Percentiles rank a stretch among this genome's conserved stretches.
These are phyloP conservation scores for Blumeria hordei DNA, from an alignment of 2,329 filamentous ascomycete genomes.

Conservation along the genomic window DNA sequence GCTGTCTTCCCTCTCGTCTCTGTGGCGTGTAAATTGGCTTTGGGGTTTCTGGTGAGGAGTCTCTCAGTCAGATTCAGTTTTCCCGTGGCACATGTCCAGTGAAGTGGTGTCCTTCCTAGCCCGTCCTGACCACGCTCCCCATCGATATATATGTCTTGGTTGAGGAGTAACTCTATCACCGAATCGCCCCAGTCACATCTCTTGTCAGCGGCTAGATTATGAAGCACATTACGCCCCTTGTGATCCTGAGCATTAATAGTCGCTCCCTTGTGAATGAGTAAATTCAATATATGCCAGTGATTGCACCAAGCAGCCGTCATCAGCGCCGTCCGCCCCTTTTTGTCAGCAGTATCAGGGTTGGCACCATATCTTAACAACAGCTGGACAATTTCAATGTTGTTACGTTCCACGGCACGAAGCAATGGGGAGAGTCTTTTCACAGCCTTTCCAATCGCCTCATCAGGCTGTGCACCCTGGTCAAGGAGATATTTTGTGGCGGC, in stretches of 20 bases:
- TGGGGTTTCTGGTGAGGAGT: conserved; percentile 5
- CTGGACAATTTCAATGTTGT: conserved; percentile 9
- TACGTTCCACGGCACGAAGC: conserved; percentile 8
- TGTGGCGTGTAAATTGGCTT: no score
- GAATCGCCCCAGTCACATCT: conserved; percentile 9
- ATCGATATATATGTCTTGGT: conserved; percentile 7
- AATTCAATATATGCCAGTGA: conserved; percentile 9
- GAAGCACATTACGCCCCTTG: neutral
- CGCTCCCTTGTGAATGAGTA: conserved; percentile 5
- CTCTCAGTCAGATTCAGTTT: conserved; percentile 8
- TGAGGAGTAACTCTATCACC: conserved; percentile 9
- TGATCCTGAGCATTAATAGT: neutral
- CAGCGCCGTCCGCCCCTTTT: conserved; percentile 9
- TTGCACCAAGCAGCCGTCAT: conserved; percentile 12
- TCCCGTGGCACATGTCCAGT: conserved; percentile 11
- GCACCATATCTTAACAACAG: conserved; percentile 9
- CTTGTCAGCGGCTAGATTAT: conserved; percentile 11
- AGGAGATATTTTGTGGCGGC: conserved; percentile 9
- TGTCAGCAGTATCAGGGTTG: conserved; percentile 9
- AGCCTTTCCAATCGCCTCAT: conserved; percentile 5
- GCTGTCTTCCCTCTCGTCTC: no score
- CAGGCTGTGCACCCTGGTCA: conserved; percentile 7
- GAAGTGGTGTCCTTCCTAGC: conserved; percentile 7
- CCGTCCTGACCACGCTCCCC: conserved; percentile 5
- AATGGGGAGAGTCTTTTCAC: conserved; percentile 8